phyloP scores from a whole-genome alignment of 768 basidiomycete genomes.

The Russula brevipes region DNA sequence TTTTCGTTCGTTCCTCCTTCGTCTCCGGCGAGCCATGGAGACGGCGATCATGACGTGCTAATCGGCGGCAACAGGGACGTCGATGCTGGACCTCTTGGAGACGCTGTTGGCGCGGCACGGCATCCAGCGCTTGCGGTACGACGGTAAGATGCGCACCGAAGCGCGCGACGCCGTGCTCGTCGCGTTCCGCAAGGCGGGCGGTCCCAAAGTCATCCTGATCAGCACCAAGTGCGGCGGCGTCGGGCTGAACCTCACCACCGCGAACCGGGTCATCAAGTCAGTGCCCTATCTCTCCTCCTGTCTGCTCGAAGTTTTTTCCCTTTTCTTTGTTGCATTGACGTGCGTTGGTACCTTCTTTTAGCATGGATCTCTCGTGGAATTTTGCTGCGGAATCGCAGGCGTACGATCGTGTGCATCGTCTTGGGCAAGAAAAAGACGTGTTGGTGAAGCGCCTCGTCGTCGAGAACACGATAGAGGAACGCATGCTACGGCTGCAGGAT shows the following conservation, averaged over 20 bases:
- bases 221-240: conserved; percentile 69
- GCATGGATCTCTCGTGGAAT: conserved; percentile 73
- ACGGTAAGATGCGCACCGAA: conserved; percentile 59
- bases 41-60: not conserved
- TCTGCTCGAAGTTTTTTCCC: not conserved
- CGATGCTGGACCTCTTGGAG: conserved; percentile 63
- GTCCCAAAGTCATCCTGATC: conserved; percentile 61
- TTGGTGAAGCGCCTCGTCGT: conserved; percentile 64
- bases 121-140: conserved; percentile 55
- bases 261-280: conserved; percentile 67
- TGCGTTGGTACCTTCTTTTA: conserved; percentile 25
- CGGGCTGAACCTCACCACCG: conserved; percentile 58
- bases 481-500: conserved; percentile 66
- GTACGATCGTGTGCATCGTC: conserved; percentile 54
- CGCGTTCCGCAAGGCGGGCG: conserved; percentile 49
- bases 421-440: conserved; percentile 66
- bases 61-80: conserved; percentile 49
- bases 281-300: not conserved
- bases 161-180: conserved; percentile 47
- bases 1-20: too few relatives aligned
- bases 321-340: not conserved
- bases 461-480: conserved; percentile 67
- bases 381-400: conserved; percentile 69
- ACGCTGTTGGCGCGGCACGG: conserved; percentile 55
- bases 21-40: not conserved